phyloP scores from a whole-genome alignment of 352 stramenopile species.

The Pythium phragmiticola region DNA sequence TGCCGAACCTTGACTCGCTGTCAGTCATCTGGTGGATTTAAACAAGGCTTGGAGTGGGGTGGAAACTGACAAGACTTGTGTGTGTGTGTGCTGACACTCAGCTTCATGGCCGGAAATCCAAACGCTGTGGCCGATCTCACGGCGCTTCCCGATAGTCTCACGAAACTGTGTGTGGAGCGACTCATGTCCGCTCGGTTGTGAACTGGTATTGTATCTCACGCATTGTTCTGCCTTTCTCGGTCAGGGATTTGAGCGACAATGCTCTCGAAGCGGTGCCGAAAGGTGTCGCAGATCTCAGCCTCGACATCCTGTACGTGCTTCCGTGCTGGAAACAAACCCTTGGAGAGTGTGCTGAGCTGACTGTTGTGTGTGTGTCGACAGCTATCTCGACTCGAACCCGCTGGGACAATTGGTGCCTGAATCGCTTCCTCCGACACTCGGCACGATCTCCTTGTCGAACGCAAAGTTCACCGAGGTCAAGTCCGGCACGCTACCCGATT shows the following conservation, averaged over 20 bases:
- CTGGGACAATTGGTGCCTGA: conserved; percentile 1
- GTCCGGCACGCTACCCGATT: neutral
- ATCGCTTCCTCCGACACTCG: neutral
- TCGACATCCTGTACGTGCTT: conserved; percentile 2
- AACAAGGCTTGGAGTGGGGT: neutral
- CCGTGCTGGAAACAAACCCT: neutral
- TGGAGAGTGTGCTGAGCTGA: neutral
- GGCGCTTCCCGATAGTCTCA: neutral
- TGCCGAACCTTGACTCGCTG: conserved; percentile 4
- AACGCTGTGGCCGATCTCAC: neutral
- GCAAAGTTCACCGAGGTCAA: neutral
- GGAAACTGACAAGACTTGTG: neutral
- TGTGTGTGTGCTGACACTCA: neutral
- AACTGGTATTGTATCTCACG: neutral
- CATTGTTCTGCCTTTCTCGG: neutral
- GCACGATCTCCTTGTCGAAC: neutral
- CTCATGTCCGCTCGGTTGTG: neutral
- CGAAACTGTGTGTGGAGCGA: neutral
- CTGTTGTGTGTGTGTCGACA: neutral
- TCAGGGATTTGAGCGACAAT: conserved; percentile 8
- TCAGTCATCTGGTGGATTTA: neutral
- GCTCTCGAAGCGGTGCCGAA: neutral
- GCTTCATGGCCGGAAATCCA: conserved; percentile 5
- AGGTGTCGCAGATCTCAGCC: conserved; percentile 4
- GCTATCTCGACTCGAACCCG: neutral